Evolutionary conservation across 2,329 filamentous ascomycete genomes (phyloP).

Genomic region (Chaetomiaceae sp.): DNA sequence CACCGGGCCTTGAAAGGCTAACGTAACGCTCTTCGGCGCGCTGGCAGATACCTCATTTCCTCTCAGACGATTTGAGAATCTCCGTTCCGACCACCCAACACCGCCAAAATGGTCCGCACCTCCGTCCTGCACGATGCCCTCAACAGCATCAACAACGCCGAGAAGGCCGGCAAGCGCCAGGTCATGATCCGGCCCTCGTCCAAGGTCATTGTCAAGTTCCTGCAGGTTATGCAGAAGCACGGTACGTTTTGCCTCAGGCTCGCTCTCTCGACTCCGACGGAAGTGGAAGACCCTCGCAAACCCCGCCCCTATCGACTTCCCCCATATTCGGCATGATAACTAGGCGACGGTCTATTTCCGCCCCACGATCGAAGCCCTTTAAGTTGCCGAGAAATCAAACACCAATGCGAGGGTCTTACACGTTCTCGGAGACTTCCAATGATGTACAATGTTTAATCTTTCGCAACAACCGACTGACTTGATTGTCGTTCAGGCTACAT

Average conservation of each 20-base stretch:
- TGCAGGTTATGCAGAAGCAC: slow-evolving; percentile 98
- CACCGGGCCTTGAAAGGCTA: slow-evolving; percentile 55
- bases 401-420: slow-evolving; percentile 85
- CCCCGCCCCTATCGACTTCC: slow-evolving; percentile 19
- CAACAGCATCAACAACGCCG: slow-evolving; percentile 99
- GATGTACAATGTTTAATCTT: slow-evolving; percentile 90
- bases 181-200: slow-evolving; percentile 95
- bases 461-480: slow-evolving; percentile 74
- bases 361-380: slow-evolving; percentile 91
- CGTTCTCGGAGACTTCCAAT: slow-evolving; percentile 72
- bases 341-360: slow-evolving; percentile 83
- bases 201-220: slow-evolving; percentile 99
- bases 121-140: slow-evolving; percentile 99
- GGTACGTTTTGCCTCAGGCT: slow-evolving; percentile 60
- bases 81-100: slow-evolving; percentile 42
- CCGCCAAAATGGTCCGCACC: slow-evolving; percentile 96
- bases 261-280: neutral
- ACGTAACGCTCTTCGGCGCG: slow-evolving; percentile 43
- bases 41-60: slow-evolving; percentile 59
- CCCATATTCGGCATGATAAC: slow-evolving; percentile 89
- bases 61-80: slow-evolving; percentile 69
- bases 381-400: slow-evolving; percentile 96
- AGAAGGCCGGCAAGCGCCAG: slow-evolving; percentile 99
- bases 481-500: slow-evolving; percentile 70
- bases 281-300: slow-evolving; percentile 18